Evolutionary conservation across 2,329 filamentous ascomycete genomes (phyloP).

Genomic region (Exophiala sideris): DNA sequence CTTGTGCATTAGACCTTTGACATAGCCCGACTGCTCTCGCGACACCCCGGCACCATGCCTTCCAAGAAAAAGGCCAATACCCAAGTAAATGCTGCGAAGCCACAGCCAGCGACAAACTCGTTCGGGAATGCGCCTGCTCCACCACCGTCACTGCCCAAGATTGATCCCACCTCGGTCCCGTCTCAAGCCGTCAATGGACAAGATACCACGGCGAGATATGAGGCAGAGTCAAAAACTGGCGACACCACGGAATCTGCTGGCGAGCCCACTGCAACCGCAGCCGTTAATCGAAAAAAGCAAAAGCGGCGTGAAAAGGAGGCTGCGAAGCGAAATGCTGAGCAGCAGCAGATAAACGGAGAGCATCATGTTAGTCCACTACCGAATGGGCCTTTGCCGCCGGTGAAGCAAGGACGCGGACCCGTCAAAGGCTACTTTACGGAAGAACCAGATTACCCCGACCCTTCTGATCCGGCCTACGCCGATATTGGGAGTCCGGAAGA

Average conservation of each 20-base stretch:
- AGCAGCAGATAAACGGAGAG: conserved; percentile 30
- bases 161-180: conserved; percentile 9
- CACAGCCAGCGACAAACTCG: conserved; percentile 11
- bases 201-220: conserved; percentile 27
- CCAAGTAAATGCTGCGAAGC: conserved; percentile 15
- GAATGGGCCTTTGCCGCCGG: conserved; percentile 22
- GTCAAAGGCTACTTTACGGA: conserved; percentile 31
- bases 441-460: conserved; percentile 33
- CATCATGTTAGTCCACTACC: neutral
- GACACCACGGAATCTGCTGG: conserved; percentile 30
- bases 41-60: conserved; percentile 22
- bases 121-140: conserved; percentile 17
- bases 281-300: conserved; percentile 89
- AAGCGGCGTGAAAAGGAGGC: conserved; percentile 84
- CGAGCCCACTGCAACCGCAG: conserved; percentile 34
- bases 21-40: neutral
- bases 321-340: conserved; percentile 62
- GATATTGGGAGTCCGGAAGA: conserved; percentile 51
- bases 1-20: conserved; percentile 1
- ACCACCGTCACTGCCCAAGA: conserved; percentile 9
- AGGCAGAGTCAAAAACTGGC: conserved; percentile 30
- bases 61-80: conserved; percentile 27
- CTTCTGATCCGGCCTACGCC: conserved; percentile 34
- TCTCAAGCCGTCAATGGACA: conserved; percentile 27
- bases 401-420: conserved; percentile 27